Evolutionary conservation across 2,329 filamentous ascomycete genomes (phyloP), one percentile per base, ranked within the genome.

Genomic region (Colletotrichum tanaceti): DNA sequence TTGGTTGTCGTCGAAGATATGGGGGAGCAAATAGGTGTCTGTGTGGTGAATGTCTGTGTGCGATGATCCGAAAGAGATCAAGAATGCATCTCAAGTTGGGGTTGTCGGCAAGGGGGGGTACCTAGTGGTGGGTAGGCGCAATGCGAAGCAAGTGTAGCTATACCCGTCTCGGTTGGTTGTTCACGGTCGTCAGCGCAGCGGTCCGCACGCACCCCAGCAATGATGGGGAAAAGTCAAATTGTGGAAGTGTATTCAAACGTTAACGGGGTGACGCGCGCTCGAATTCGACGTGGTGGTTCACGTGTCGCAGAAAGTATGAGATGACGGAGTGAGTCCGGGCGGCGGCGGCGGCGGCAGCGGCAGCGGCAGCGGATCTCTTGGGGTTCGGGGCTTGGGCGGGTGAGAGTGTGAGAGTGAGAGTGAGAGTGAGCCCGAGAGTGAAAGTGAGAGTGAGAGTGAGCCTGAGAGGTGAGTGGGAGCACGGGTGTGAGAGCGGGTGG

Each of bases 11-110:
- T 65, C 28, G 47, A 38, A 66, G 63, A 57, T 61, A 7, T 52
- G 38, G 39, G 32, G n/a, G 35, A 58, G 35, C 35, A 22, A 49
- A 35, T 46, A 60, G 59, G 22, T 52, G 66, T 69, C 66, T 66
- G 66, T 69, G 66, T 55, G 55, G 35, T 41, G 66, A 65, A 66
- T 14, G 63, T 69, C 66, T 65, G 66, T 69, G 66, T 69, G 66
- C 61, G 65, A 47, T 47, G 35, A 53, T 65, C 53, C 53, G 46
- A 68, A 59, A 58, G 38, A 32, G 46, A 64, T 64, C 60, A 65
- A 46, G 38, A 55, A 22, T 35, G 66, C 62, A 66, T 69, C 66
- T 52, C 55, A 69, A 69, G 43, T 53, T 39, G 43, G 50, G 50
- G 52, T 55, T 39, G 39, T 32, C 47, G 62, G 38, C 43, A 44